Conservation (phyloP, 345 rosid genomes). For the Abelmoschus esculentus region DNA sequence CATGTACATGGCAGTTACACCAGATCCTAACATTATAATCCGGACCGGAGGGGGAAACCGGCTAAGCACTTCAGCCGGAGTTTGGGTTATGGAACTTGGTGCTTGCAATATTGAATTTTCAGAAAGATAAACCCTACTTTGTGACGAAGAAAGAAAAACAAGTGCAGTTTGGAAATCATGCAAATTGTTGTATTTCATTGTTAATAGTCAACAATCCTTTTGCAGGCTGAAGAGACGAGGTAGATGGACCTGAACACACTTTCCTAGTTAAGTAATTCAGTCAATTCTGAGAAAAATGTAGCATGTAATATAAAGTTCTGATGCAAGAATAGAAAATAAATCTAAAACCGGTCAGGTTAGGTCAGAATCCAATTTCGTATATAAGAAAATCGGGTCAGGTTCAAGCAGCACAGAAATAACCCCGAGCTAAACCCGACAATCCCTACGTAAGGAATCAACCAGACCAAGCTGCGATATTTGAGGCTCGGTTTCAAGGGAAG, state of each 20-base stretch:
- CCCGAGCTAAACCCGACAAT: not conserved
- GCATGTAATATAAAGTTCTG: not conserved
- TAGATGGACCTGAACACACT: not conserved
- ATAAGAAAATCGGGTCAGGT: not conserved
- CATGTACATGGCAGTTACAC: slow-evolving; percentile 49
- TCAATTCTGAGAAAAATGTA: not conserved
- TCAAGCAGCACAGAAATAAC: not conserved
- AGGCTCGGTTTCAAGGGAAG: not conserved
- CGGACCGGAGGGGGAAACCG: not conserved
- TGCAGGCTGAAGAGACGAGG: not conserved
- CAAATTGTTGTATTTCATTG: not conserved
- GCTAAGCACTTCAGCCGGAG: not conserved
- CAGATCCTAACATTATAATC: slow-evolving; percentile 33
- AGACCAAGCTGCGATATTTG: not conserved
- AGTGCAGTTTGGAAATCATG: not conserved
- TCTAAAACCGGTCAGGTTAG: not conserved
- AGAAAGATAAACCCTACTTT: not conserved
- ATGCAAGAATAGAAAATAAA: not conserved
- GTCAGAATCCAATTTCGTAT: not conserved
- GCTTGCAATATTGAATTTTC: not conserved
- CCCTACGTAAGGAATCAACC: not conserved
- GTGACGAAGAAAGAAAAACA: not conserved
- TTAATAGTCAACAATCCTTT: not conserved
- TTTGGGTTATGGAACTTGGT: not conserved
- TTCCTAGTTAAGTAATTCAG: not conserved